Evolutionary conservation across 2,329 filamentous ascomycete genomes (phyloP), one percentile per base, ranked within the genome.

Genomic region (Domatiomyces catenatus): DNA sequence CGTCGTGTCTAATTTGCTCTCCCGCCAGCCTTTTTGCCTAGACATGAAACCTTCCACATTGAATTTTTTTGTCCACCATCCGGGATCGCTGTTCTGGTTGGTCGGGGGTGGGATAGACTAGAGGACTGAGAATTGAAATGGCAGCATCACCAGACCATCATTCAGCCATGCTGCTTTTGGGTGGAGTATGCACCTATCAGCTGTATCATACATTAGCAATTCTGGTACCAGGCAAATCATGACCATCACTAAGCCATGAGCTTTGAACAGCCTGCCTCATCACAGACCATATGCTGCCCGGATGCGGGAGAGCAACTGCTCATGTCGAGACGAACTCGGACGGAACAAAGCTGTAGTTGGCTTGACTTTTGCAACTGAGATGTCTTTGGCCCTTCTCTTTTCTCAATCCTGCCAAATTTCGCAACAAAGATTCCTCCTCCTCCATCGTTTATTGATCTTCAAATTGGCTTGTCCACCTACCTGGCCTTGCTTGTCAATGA

Each of bases 391-490:
- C 46, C 45, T 49, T 44, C 44, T 47, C 49, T 51, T 18, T 56
- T 56, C 49, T 53, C 48, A 46, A 46, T 55, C 46, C 43, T 50
- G 17, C 48, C 53, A 48, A 52, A 54, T 52, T 55, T 53, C 26
- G 52, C 49, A 52, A 58, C 56, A 58, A 58, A 58, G 56, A 44
- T 58, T 48, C 24, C 45, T 48, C 50, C 24, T 36, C 44, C 24
- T 36, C 39, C 50, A 24, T 42, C 44, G 18, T 42, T 49, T 50
- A 47, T 54, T 49, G 50, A 49, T 45, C 15, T 53, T 53, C 46
- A 57, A 51, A 52, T 54, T 54, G 54, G 48, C 46, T 48, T 46
- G 39, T 48, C 47, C 50, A 18, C 42, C 47, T 48, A 17, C 42
- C 50, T 48, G 53, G 52, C 51, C 51, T 15, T 39, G 22, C 18